phyloP scores from a whole-genome alignment of 2,329 filamentous ascomycete genomes.

The Cadophora malorum region DNA sequence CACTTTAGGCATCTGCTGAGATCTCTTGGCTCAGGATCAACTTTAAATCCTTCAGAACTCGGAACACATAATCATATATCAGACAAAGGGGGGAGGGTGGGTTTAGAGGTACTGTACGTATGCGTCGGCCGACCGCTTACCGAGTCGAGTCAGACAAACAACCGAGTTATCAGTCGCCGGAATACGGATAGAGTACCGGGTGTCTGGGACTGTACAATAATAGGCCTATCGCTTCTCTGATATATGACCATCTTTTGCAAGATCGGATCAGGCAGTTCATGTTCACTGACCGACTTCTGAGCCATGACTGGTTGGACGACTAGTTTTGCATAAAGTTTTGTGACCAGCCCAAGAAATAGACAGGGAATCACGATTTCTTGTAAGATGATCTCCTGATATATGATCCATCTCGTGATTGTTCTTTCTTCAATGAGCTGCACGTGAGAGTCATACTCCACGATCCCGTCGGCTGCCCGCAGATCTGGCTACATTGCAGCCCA shows the following conservation, averaged over 20 bases:
- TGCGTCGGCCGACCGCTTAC: neutral
- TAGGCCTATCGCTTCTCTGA: neutral
- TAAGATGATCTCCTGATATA: constrained; percentile 7
- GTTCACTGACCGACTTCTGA: neutral
- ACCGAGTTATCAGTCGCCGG: neutral
- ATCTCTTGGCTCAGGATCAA: constrained; percentile 20
- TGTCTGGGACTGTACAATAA: neutral
- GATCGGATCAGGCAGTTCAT: neutral
- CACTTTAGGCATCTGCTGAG: constrained; percentile 23
- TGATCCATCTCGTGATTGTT: constrained; percentile 11
- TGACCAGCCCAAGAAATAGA: constrained; percentile 1
- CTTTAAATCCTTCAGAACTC: constrained; percentile 18
- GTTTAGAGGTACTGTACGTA: neutral
- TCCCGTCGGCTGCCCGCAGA: constrained; percentile 13
- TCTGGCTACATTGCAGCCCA: constrained; percentile 1
- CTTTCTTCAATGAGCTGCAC: constrained; percentile 13
- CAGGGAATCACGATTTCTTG: constrained; percentile 17
- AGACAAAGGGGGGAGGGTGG: neutral
- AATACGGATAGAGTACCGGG: neutral
- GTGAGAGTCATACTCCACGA: constrained; percentile 19
- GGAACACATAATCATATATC: neutral
- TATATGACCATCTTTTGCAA: too few species aligned
- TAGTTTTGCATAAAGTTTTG: neutral
- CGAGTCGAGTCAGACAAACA: constrained; percentile 6
- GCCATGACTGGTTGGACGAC: neutral